Evolutionary conservation across 441 rosid species (phyloP).

Genomic region (Euphorbia schlechtendalii): DNA sequence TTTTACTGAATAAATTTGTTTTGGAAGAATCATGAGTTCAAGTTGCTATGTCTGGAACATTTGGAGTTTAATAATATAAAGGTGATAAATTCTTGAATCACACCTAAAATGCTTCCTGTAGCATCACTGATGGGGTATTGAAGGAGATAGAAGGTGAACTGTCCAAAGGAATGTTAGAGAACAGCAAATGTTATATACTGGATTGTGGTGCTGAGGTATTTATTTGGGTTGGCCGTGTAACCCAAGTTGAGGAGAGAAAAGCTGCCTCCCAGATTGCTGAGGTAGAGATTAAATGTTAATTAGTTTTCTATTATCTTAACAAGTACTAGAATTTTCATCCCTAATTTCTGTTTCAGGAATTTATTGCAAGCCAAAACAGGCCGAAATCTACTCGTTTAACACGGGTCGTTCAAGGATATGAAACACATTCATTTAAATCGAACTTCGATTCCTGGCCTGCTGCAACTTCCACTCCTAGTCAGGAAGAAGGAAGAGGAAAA

Average conservation of each 20-base stretch:
- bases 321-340: constrained; percentile 28
- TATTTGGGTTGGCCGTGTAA: constrained; percentile 96
- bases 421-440: constrained; percentile 83
- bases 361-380: constrained; percentile 64
- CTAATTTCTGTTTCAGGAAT: constrained; percentile 50
- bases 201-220: constrained; percentile 91
- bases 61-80: not conserved
- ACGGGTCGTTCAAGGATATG: constrained; percentile 90
- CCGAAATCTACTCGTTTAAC: constrained; percentile 83
- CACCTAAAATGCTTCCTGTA: constrained; percentile 24
- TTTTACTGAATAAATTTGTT: not conserved
- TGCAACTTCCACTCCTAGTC: constrained; percentile 67
- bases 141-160: constrained; percentile 71
- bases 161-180: constrained; percentile 81
- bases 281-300: constrained; percentile 39
- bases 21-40: constrained; percentile 5
- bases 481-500: constrained; percentile 98
- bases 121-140: constrained; percentile 62
- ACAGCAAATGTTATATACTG: constrained; percentile 77
- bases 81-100: constrained; percentile 24
- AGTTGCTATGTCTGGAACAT: too few relatives aligned
- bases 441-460: constrained; percentile 96
- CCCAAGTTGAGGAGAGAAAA: constrained; percentile 98
- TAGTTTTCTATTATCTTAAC: constrained; percentile 19
- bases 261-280: constrained; percentile 71